A percentile compares a stretch with the other conserved stretches of the same genome.
phyloP scores from a whole-genome alignment of 305 asterid genomes.

The Withania somnifera region DNA sequence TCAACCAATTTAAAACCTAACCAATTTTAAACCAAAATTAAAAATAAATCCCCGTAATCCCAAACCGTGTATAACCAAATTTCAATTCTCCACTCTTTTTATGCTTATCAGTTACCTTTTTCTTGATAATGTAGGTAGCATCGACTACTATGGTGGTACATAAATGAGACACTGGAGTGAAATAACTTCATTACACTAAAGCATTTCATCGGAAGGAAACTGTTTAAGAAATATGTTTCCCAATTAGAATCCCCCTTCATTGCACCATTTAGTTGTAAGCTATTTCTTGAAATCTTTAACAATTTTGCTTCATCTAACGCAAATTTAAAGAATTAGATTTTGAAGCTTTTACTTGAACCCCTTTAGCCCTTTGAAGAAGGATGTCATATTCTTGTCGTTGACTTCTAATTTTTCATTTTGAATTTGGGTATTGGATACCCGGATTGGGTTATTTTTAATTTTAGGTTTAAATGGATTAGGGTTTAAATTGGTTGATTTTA shows the following conservation, averaged over 20 bases:
- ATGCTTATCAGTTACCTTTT: background rate
- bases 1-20: no score
- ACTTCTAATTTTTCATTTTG: background rate
- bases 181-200: background rate
- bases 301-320: background rate
- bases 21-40: no score
- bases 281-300: background rate
- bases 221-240: background rate
- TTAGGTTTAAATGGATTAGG: no score
- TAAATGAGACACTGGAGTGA: background rate
- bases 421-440: no score
- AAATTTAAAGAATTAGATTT: background rate
- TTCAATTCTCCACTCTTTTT: background rate
- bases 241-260: background rate
- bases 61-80: no score
- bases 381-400: background rate
- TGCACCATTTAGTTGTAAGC: background rate
- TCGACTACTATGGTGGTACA: background rate
- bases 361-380: background rate
- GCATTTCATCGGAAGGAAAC: background rate
- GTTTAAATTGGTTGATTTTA: no score
- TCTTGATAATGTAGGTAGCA: background rate
- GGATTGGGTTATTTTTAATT: no score
- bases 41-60: no score
- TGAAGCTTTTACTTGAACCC: constrained; percentile 7